Evolutionary conservation across 345 rosid species (phyloP).

Genomic region (Populus pruinosa): DNA sequence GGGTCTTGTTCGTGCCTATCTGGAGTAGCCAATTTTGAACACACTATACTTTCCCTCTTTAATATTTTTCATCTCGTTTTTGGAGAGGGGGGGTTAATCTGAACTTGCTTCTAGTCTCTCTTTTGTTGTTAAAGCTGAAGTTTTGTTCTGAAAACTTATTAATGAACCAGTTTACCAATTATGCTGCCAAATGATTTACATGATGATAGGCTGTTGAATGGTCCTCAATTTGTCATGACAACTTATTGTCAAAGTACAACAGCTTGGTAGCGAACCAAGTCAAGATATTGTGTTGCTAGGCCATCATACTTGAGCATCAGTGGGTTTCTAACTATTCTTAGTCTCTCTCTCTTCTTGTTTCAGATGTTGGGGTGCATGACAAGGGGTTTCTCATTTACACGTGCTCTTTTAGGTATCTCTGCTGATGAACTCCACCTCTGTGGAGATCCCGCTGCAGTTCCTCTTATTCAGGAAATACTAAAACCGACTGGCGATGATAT

Average conservation of each 20-base stretch:
- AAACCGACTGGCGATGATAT: conserved; percentile 76
- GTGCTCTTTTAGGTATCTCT: conserved; percentile 81
- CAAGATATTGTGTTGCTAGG: neutral
- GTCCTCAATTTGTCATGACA: neutral
- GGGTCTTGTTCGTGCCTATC: neutral
- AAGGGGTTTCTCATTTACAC: conserved; percentile 87
- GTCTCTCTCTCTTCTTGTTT: conserved; percentile 14
- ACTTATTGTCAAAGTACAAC: neutral
- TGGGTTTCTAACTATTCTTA: neutral
- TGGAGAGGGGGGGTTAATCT: too few relatives aligned
- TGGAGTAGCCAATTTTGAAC: neutral
- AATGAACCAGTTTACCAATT: neutral
- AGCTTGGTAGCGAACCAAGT: neutral
- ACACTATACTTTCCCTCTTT: too few relatives aligned
- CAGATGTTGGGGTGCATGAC: conserved; percentile 85
- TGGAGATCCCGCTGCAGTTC: conserved; percentile 86
- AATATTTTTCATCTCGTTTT: too few relatives aligned
- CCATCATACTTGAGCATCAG: neutral
- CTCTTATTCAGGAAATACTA: conserved; percentile 73
- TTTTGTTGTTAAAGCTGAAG: neutral
- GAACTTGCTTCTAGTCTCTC: neutral
- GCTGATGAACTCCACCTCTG: conserved; percentile 91
- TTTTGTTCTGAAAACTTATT: neutral
- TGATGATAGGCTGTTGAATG: neutral
- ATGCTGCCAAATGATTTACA: neutral